A percentile compares a stretch with the other conserved stretches of the same genome.
Evolutionary conservation across 805 yeast species (phyloP).

Genomic region (Teunomyces funiuensis): DNA sequence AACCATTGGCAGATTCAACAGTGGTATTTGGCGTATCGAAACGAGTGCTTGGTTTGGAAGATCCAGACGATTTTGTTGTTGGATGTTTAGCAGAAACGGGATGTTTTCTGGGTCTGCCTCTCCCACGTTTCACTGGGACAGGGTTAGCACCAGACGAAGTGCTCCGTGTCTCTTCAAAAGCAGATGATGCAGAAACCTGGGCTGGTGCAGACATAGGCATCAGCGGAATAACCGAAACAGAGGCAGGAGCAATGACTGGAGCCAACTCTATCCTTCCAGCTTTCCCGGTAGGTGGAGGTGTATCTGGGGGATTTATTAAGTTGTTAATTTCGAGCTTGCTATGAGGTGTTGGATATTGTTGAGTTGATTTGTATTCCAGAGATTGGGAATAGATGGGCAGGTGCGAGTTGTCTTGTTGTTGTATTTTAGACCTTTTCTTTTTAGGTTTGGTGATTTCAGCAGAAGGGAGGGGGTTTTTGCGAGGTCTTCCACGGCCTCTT

Average conservation of each 20-base stretch:
- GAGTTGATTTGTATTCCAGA: neutral
- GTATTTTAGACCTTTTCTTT: neutral
- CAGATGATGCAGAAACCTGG: neutral
- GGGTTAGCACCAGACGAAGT: neutral
- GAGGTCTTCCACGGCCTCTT: conserved; percentile 2
- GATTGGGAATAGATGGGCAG: neutral
- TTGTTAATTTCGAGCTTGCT: neutral
- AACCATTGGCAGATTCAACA: neutral
- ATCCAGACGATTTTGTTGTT: neutral
- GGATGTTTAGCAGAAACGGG: neutral
- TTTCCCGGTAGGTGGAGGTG: neutral
- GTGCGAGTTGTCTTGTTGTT: neutral
- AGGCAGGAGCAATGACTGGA: neutral
- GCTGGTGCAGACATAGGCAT: neutral
- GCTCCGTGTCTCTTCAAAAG: neutral
- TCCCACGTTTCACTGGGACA: conserved; percentile 1
- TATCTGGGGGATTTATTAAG: conserved; percentile 1
- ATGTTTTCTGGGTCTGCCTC: neutral
- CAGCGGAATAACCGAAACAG: neutral
- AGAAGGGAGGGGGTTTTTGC: neutral
- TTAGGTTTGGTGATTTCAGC: neutral
- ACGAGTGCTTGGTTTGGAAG: neutral
- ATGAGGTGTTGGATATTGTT: neutral
- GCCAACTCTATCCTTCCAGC: neutral
- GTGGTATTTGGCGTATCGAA: neutral